phyloP scores from a whole-genome alignment of 2,329 filamentous ascomycete genomes.

The Colletotrichum paranaense region DNA sequence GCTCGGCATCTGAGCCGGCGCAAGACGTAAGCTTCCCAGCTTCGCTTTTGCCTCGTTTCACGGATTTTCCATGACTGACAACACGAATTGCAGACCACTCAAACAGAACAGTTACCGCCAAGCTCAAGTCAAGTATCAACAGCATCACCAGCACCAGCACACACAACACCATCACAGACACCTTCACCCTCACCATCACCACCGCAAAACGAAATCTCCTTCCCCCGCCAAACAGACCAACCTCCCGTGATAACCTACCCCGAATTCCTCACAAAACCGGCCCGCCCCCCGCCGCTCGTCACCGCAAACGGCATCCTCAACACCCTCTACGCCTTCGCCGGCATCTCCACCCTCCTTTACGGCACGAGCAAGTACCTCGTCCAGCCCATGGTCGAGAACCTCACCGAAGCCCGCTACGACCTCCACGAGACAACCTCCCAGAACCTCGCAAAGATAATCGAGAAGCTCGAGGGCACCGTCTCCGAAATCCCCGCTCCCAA shows the following conservation, averaged over 20 bases:
- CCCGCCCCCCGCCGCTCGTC: slow-evolving; percentile 69
- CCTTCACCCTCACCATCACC: slow-evolving; percentile 2
- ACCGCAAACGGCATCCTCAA: slow-evolving; percentile 69
- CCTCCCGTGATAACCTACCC: slow-evolving; percentile 76
- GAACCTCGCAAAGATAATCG: slow-evolving; percentile 58
- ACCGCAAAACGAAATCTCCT: slow-evolving; percentile 19
- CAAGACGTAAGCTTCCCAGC: not conserved
- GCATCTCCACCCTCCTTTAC: slow-evolving; percentile 73
- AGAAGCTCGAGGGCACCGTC: slow-evolving; percentile 66
- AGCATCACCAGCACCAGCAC: slow-evolving; percentile 8
- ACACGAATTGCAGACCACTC: not conserved
- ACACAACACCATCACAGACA: slow-evolving; percentile 14
- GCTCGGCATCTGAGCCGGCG: slow-evolving; percentile 31
- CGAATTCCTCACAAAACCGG: slow-evolving; percentile 72
- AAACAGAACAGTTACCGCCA: not conserved
- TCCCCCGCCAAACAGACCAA: slow-evolving; percentile 50
- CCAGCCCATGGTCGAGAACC: slow-evolving; percentile 67
- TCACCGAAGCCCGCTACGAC: slow-evolving; percentile 64
- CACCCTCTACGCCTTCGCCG: slow-evolving; percentile 68
- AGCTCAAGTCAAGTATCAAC: slow-evolving; percentile 12
- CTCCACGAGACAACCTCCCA: slow-evolving; percentile 60
- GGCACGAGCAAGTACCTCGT: slow-evolving; percentile 77
- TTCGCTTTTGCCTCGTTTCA: not conserved
- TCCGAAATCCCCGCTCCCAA: slow-evolving; percentile 66
- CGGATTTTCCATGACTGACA: not conserved